phyloP scores from a whole-genome alignment of 768 basidiomycete genomes.

The Boletus eberwhitei region DNA sequence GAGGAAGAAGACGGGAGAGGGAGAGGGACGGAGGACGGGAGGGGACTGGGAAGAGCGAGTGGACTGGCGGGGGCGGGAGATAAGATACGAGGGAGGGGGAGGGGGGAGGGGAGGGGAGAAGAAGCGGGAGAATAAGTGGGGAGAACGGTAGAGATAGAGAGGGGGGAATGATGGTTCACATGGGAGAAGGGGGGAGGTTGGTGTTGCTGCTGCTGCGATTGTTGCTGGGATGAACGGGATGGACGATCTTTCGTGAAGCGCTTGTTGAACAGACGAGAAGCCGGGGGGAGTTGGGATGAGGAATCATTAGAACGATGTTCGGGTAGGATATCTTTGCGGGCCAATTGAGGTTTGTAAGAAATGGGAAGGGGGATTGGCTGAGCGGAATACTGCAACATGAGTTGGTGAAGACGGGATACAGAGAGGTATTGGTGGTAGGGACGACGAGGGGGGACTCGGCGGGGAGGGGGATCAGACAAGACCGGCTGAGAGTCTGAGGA shows the following conservation, averaged over 20 bases:
- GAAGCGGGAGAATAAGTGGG: conserved; percentile 10
- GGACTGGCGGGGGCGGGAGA: conserved; percentile 29
- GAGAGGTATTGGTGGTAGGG: conserved; percentile 30
- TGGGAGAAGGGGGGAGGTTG: neutral
- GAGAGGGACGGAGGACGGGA: conserved; percentile 31
- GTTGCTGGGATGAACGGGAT: conserved; percentile 15
- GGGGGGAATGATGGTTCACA: conserved; percentile 18
- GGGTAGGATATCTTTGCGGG: conserved; percentile 33
- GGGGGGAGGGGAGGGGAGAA: conserved; percentile 18
- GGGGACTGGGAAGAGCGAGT: conserved; percentile 35
- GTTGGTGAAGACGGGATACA: conserved; percentile 30
- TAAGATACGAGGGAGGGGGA: conserved; percentile 32
- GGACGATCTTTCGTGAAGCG: conserved; percentile 34
- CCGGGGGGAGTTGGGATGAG: neutral
- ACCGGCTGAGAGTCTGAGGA: conserved; percentile 37
- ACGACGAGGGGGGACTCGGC: conserved; percentile 31
- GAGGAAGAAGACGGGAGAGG: conserved; percentile 31
- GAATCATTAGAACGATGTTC: conserved; percentile 29
- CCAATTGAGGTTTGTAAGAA: conserved; percentile 25
- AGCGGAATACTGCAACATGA: conserved; percentile 59
- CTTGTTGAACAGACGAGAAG: conserved; percentile 34
- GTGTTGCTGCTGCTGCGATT: conserved; percentile 11
- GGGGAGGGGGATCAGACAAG: conserved; percentile 49
- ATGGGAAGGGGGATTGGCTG: conserved; percentile 34
- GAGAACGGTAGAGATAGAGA: conserved; percentile 5